phyloP scores from a whole-genome alignment of 2,329 filamentous ascomycete genomes.

The Hortaea sp. region DNA sequence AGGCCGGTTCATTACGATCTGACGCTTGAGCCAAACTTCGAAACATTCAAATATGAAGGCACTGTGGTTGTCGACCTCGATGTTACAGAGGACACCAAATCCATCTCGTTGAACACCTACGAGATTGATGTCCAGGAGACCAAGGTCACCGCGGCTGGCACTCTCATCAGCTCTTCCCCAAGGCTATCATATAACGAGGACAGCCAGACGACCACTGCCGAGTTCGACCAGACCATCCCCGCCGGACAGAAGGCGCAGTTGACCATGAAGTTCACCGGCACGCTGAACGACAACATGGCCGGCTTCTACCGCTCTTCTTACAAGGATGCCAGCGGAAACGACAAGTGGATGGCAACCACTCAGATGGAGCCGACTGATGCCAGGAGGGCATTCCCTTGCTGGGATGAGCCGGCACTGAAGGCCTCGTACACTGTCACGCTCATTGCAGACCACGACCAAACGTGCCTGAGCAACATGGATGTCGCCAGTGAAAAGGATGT shows the following conservation, averaged over 20 bases:
- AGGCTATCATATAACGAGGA: slow-evolving; percentile 65
- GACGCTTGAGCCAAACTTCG: slow-evolving; percentile 82
- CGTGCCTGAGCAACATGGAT: slow-evolving; percentile 95
- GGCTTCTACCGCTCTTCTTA: slow-evolving; percentile 96
- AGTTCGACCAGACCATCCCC: slow-evolving; percentile 61
- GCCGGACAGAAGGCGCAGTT: slow-evolving; percentile 70
- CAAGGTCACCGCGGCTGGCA: slow-evolving; percentile 54
- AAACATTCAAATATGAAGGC: slow-evolving; percentile 78
- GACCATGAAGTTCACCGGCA: slow-evolving; percentile 67
- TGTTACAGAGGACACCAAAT: slow-evolving; percentile 72
- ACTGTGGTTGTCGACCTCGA: slow-evolving; percentile 80
- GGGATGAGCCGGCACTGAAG: slow-evolving; percentile 91
- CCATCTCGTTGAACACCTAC: slow-evolving; percentile 77
- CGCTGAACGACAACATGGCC: slow-evolving; percentile 88
- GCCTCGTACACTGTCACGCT: slow-evolving; percentile 85
- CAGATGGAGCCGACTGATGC: slow-evolving; percentile 98
- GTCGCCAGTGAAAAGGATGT: slow-evolving; percentile 70
- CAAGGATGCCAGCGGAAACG: slow-evolving; percentile 68
- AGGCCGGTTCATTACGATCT: slow-evolving; percentile 87
- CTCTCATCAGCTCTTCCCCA: slow-evolving; percentile 50
- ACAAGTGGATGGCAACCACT: slow-evolving; percentile 75
- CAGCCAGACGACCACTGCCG: slow-evolving; percentile 71
- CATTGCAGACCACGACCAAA: slow-evolving; percentile 80
- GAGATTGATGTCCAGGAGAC: slow-evolving; percentile 75
- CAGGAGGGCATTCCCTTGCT: slow-evolving; percentile 86